Conservation (phyloP, 1,284 basidiomycete genomes). For the Pseudozyma tsukubaensis region DNA sequence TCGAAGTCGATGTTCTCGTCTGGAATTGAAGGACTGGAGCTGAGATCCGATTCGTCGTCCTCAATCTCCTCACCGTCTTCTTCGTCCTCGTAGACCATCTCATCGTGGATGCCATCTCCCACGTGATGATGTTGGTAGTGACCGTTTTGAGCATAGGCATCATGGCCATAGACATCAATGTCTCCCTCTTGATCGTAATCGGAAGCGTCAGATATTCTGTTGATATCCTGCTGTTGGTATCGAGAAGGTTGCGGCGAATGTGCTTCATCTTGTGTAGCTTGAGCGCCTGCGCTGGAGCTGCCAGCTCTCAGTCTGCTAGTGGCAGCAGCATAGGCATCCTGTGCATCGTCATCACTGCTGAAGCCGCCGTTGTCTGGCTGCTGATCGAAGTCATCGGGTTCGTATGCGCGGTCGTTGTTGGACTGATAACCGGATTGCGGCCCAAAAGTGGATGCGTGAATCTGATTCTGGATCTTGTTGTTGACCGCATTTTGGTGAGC, state of each 20-base stretch:
- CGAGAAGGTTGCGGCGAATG: slow-evolving; percentile 17
- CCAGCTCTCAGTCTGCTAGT: slow-evolving; percentile 46
- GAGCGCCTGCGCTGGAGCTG: slow-evolving; percentile 45
- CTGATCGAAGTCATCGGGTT: slow-evolving; percentile 26
- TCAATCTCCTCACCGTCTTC: slow-evolving; percentile 60
- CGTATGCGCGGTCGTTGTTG: slow-evolving; percentile 24
- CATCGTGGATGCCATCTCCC: slow-evolving; percentile 47
- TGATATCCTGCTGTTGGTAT: slow-evolving; percentile 21
- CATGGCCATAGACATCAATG: slow-evolving; percentile 28
- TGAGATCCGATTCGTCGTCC: slow-evolving; percentile 67
- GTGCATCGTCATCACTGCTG: slow-evolving; percentile 56
- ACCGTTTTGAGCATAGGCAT: slow-evolving; percentile 26
- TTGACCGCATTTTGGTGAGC: slow-evolving; percentile 44
- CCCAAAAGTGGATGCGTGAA: slow-evolving; percentile 47
- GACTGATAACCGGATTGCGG: slow-evolving; percentile 22
- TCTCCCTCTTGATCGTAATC: slow-evolving; percentile 24
- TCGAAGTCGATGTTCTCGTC: slow-evolving; percentile 69
- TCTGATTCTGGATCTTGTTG: slow-evolving; percentile 44
- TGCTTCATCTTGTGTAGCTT: slow-evolving; percentile 41
- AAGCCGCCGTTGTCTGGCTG: slow-evolving; percentile 54
- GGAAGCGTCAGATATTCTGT: slow-evolving; percentile 20
- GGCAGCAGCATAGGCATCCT: slow-evolving; percentile 50
- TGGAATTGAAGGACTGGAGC: slow-evolving; percentile 67
- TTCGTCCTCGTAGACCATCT: slow-evolving; percentile 57
- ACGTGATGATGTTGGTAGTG: slow-evolving; percentile 34